Conservation (phyloP, 257 asterid species). For the Craterostigma plantagineum region DNA sequence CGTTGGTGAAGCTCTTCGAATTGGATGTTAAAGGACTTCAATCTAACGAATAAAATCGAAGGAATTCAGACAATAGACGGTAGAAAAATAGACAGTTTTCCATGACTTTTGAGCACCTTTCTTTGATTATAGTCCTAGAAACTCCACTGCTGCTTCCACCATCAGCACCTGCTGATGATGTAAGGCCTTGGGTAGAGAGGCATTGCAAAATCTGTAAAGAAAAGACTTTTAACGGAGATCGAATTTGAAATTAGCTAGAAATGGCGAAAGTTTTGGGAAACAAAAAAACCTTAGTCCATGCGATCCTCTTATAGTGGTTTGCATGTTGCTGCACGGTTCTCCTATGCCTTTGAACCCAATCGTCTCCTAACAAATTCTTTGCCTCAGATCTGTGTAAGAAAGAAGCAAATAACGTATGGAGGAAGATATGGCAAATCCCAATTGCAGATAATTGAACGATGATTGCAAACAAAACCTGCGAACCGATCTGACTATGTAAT, state of each 20-base stretch:
- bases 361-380: constrained; percentile 91
- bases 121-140: constrained; percentile 77
- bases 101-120: constrained; percentile 26
- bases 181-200: constrained; percentile 69
- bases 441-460: constrained; percentile 6
- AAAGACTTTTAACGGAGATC: constrained; percentile 2
- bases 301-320: constrained; percentile 84
- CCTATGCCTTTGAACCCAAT: constrained; percentile 98
- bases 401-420: background rate
- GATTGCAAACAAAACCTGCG: constrained; percentile 5
- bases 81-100: background rate
- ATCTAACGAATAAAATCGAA: constrained; percentile 18
- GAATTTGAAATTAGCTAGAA: too few species aligned
- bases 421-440: background rate
- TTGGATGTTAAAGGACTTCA: constrained; percentile 73
- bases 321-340: constrained; percentile 96
- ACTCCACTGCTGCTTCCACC: constrained; percentile 93
- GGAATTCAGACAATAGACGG: background rate
- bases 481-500: constrained; percentile 55
- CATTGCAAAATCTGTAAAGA: constrained; percentile 47
- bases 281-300: constrained; percentile 76
- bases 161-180: constrained; percentile 80
- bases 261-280: background rate
- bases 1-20: constrained; percentile 98
- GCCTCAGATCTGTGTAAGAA: constrained; percentile 79